Conservation (phyloP, 2,329 filamentous ascomycete genomes). For the Epichloe sylvatica region DNA sequence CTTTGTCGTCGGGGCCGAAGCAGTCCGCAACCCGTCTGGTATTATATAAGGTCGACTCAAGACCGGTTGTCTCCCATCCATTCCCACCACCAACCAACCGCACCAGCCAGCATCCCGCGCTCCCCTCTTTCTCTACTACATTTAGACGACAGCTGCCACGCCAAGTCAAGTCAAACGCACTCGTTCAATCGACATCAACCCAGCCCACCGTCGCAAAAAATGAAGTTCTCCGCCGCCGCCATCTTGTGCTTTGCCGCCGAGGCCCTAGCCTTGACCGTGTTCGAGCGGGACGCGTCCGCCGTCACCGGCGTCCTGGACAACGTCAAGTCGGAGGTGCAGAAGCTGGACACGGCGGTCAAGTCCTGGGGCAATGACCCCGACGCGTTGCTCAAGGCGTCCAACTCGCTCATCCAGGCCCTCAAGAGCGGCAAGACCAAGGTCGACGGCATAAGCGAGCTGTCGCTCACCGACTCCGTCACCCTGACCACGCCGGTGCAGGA, state of each 20-base stretch:
- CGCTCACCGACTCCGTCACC: constrained; percentile 7
- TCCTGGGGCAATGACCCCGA: constrained; percentile 9
- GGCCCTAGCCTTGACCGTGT: neutral
- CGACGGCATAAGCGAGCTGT: constrained; percentile 2
- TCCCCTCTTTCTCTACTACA: neutral
- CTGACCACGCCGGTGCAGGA: constrained; percentile 7
- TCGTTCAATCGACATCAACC: neutral
- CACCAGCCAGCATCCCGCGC: too few species aligned
- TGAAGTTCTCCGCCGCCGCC: neutral
- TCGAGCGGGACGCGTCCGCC: constrained; percentile 5
- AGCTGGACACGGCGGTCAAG: constrained; percentile 11
- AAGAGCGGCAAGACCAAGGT: constrained; percentile 8
- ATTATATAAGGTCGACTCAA: neutral
- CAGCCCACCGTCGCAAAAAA: neutral
- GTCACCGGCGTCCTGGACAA: constrained; percentile 6
- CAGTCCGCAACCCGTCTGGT: too few species aligned
- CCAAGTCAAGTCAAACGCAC: neutral
- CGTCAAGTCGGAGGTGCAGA: constrained; percentile 8
- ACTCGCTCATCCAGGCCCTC: constrained; percentile 9
- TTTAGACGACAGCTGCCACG: neutral
- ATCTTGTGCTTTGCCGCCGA: neutral
- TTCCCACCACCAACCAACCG: too few species aligned
- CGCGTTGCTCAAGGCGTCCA: constrained; percentile 9
- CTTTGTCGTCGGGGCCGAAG: too few species aligned
- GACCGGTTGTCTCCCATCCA: too few species aligned